Evolutionary conservation across 2,329 filamentous ascomycete species (phyloP).

Genomic region (Ceratocystis huliohia): DNA sequence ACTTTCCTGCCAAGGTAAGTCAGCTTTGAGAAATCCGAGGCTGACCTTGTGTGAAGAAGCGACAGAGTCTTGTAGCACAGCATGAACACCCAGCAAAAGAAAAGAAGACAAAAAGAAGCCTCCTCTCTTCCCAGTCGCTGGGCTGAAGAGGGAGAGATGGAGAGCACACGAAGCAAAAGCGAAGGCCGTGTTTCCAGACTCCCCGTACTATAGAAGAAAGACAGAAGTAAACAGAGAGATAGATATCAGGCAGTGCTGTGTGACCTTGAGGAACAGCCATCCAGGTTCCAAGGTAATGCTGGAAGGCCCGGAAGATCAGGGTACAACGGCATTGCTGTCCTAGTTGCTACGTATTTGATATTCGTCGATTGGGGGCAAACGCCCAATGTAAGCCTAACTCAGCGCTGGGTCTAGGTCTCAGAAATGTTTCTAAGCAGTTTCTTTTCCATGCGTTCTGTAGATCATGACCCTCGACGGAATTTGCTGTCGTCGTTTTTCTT

Average conservation of each 20-base stretch:
- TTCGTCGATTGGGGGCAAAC: neutral
- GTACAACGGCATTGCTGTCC: neutral
- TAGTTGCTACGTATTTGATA: neutral
- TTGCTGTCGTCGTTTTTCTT: neutral
- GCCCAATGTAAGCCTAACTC: neutral
- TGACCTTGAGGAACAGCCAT: neutral
- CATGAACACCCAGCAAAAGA: neutral
- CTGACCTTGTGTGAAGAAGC: conserved; percentile 12
- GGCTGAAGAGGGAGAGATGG: neutral
- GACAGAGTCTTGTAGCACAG: conserved; percentile 8
- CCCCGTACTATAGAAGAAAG: neutral
- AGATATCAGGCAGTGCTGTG: neutral
- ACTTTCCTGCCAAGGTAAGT: neutral
- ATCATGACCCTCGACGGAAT: neutral
- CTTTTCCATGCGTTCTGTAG: neutral
- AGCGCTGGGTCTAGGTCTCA: neutral
- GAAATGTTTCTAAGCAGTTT: neutral
- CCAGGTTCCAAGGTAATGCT: neutral
- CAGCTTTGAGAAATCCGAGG: neutral
- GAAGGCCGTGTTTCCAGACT: neutral
- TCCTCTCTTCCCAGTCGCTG: neutral
- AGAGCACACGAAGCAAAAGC: neutral
- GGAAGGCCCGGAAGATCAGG: neutral
- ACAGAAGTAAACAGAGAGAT: neutral
- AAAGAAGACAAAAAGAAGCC: neutral